phyloP scores from a whole-genome alignment of 371 early-diverging fungal genomes.

The Zancudomyces culisetae region DNA sequence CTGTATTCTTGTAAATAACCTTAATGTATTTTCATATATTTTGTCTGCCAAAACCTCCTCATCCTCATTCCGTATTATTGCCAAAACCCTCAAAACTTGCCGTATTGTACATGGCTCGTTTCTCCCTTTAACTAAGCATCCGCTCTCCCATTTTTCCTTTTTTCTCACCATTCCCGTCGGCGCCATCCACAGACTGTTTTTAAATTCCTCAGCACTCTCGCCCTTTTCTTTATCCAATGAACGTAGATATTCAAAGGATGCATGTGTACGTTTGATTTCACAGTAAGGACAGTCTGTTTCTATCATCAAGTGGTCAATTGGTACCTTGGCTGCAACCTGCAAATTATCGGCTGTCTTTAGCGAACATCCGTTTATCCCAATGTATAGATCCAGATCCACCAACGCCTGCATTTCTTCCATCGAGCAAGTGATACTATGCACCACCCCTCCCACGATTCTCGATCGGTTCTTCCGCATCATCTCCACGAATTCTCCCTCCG shows the following conservation, averaged over 20 bases:
- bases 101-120: conserved; percentile 69
- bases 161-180: conserved; percentile 31
- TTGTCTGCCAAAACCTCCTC: conserved; percentile 12
- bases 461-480: conserved; percentile 41
- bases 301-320: conserved; percentile 64
- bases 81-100: conserved; percentile 26
- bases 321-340: conserved; percentile 57
- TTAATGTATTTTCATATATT: conserved; percentile 17
- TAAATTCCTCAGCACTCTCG: neutral
- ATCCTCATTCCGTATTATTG: conserved; percentile 9
- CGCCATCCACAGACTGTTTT: conserved; percentile 5
- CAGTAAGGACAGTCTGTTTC: conserved; percentile 97
- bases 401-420: conserved; percentile 53
- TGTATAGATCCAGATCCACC: conserved; percentile 62
- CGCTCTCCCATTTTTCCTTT: conserved; percentile 55
- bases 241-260: conserved; percentile 38
- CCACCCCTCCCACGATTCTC: conserved; percentile 60
- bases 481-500: conserved; percentile 40
- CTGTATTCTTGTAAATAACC: conserved; percentile 10
- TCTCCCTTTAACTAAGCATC: conserved; percentile 57
- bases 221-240: conserved; percentile 14
- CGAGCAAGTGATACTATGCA: conserved; percentile 85
- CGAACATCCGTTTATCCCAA: conserved; percentile 96
- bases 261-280: conserved; percentile 78
- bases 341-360: conserved; percentile 75